phyloP scores from a whole-genome alignment of 805 yeast genomes.

The Myxozyma neotropica region DNA sequence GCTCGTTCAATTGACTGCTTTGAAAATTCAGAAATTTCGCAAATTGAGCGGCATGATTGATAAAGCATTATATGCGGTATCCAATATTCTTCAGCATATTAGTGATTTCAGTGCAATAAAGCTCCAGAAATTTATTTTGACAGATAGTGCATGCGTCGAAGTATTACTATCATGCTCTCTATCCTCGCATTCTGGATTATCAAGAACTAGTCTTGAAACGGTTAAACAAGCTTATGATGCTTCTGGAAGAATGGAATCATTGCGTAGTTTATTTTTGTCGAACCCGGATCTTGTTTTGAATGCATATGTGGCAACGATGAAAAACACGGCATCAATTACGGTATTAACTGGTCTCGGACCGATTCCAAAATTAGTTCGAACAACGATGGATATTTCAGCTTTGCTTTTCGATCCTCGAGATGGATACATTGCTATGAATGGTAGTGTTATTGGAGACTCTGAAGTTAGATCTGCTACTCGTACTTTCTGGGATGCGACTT shows the following conservation, averaged over 20 bases:
- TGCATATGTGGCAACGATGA: constrained; percentile 53
- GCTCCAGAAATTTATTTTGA: constrained; percentile 19
- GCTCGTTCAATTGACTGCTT: constrained; percentile 4
- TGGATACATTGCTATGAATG: constrained; percentile 53
- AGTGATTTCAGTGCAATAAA: constrained; percentile 25
- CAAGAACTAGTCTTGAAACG: constrained; percentile 70
- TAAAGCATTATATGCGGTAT: constrained; percentile 3
- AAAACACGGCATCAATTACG: constrained; percentile 44
- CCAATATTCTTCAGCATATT: constrained; percentile 20
- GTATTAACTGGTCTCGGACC: constrained; percentile 62
- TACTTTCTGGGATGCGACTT: constrained; percentile 66
- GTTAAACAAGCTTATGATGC: constrained; percentile 78
- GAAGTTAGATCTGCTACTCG: constrained; percentile 41
- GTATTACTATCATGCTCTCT: constrained; percentile 69
- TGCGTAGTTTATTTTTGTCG: constrained; percentile 54
- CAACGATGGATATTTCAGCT: constrained; percentile 70
- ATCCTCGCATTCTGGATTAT: constrained; percentile 58
- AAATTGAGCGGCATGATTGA: constrained; percentile 10
- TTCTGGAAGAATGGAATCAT: constrained; percentile 75
- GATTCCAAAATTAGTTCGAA: constrained; percentile 71
- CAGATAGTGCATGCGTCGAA: constrained; percentile 15
- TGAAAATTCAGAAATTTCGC: constrained; percentile 7
- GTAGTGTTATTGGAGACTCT: constrained; percentile 37
- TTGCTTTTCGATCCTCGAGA: constrained; percentile 66
- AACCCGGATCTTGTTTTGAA: constrained; percentile 51